phyloP scores from a whole-genome alignment of 768 basidiomycete species.

The Boletus pseudopeckii region DNA sequence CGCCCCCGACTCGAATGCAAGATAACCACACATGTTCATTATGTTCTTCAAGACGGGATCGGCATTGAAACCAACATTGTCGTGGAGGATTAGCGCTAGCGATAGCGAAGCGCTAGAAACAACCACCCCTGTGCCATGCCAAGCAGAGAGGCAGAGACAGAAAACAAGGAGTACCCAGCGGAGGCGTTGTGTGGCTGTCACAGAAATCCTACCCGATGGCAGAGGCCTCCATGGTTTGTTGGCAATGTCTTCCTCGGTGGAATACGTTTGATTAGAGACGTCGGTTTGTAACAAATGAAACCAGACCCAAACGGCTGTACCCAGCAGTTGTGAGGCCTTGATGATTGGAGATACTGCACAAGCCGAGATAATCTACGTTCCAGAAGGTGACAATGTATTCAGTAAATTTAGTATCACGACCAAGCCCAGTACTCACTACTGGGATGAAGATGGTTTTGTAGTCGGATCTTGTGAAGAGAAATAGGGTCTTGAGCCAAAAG shows the following conservation, averaged over 20 bases:
- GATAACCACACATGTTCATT: constrained; percentile 32
- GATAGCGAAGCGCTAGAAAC: constrained; percentile 23
- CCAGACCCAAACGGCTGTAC: constrained; percentile 28
- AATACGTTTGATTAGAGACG: constrained; percentile 33
- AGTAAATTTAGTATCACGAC: background rate
- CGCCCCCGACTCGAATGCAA: constrained; percentile 34
- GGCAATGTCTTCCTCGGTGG: constrained; percentile 27
- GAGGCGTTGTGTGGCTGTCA: constrained; percentile 17
- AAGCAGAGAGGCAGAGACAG: constrained; percentile 26
- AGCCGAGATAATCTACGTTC: constrained; percentile 8
- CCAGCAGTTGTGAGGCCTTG: background rate
- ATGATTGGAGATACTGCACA: constrained; percentile 1
- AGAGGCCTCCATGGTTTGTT: constrained; percentile 39
- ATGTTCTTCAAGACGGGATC: constrained; percentile 32
- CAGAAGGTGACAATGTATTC: background rate
- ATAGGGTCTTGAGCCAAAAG: constrained; percentile 26
- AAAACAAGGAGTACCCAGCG: constrained; percentile 32
- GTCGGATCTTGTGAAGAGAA: constrained; percentile 36
- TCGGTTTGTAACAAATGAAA: constrained; percentile 33
- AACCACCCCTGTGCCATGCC: constrained; percentile 18
- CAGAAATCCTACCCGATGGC: constrained; percentile 33
- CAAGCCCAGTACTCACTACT: constrained; percentile 20
- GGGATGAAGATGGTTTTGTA: constrained; percentile 35
- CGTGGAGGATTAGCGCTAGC: constrained; percentile 23
- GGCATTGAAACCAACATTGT: constrained; percentile 27